phyloP scores from a whole-genome alignment of 192 early-diverging fungal genomes.

The Backusella parvicylindrica region DNA sequence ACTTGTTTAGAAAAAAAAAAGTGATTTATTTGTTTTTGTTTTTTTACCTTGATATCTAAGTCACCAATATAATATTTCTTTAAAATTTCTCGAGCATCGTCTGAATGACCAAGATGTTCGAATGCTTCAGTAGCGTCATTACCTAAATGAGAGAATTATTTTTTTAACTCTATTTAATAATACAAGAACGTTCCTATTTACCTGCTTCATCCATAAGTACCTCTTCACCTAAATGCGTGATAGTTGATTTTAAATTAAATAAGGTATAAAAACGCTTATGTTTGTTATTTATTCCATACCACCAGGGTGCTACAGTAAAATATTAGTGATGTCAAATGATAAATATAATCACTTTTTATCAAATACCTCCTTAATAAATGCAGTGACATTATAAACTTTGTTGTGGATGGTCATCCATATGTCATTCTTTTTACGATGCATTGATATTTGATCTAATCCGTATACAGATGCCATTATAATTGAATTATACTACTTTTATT shows the following conservation, averaged over 20 bases:
- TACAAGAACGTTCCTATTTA: no score
- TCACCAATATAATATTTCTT: constrained; percentile 27
- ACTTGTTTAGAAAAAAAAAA: no score
- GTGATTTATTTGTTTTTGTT: background rate
- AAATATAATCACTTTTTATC: constrained; percentile 66
- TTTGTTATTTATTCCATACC: background rate
- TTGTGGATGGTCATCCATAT: constrained; percentile 75
- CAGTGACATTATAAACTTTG: constrained; percentile 72
- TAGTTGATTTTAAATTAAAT: no score
- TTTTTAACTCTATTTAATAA: no score
- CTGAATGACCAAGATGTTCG: constrained; percentile 92
- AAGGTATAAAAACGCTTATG: background rate
- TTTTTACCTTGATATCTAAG: constrained; percentile 21
- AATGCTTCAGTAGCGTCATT: constrained; percentile 86
- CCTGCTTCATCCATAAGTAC: background rate
- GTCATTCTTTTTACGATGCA: constrained; percentile 65
- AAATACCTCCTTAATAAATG: constrained; percentile 64
- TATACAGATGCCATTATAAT: background rate
- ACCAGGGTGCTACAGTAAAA: constrained; percentile 44
- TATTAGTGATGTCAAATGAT: constrained; percentile 64
- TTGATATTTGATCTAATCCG: constrained; percentile 59
- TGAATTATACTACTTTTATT: no score
- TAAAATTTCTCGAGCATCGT: constrained; percentile 82
- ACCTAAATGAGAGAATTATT: constrained; percentile 39
- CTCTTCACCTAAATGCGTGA: background rate